These are phyloP conservation scores for Inga laurina DNA, from an alignment of 306 rosid species.

Conservation along the genomic window DNA sequence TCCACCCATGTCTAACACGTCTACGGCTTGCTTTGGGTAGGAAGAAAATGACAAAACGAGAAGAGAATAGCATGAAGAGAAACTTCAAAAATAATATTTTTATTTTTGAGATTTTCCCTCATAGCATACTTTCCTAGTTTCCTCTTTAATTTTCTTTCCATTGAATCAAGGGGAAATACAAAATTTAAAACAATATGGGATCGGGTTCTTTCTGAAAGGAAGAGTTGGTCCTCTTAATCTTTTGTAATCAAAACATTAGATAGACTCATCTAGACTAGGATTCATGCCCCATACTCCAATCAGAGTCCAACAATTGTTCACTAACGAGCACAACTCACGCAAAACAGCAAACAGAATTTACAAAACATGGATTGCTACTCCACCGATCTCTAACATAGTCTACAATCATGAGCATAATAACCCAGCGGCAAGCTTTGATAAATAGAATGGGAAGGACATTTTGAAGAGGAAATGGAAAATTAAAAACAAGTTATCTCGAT, in stretches of 20 bases:
- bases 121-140: not conserved
- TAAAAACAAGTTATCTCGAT: conserved; percentile 22
- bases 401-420: not conserved
- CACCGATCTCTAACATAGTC: not conserved
- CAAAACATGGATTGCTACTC: conserved; percentile 2
- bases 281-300: conserved; percentile 15
- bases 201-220: conserved; percentile 23
- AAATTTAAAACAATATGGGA: conserved; percentile 15
- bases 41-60: too few relatives aligned
- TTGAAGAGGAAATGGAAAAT: conserved; percentile 13
- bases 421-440: not conserved
- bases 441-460: conserved; percentile 1
- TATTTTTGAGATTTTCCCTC: not conserved
- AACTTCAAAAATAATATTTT: too few relatives aligned
- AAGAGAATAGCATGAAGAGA: too few relatives aligned
- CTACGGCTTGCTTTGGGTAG: not conserved
- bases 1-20: not conserved
- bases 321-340: conserved; percentile 25
- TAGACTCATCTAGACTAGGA: not conserved
- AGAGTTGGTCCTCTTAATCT: conserved; percentile 22
- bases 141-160: not conserved
- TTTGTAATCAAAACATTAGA: not conserved
- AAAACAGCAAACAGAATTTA: conserved; percentile 31
- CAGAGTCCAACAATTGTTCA: conserved; percentile 38
- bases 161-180: not conserved